Evolutionary conservation across 768 basidiomycete genomes (phyloP).

Genomic region (Boletus pseudo-olivaceus): DNA sequence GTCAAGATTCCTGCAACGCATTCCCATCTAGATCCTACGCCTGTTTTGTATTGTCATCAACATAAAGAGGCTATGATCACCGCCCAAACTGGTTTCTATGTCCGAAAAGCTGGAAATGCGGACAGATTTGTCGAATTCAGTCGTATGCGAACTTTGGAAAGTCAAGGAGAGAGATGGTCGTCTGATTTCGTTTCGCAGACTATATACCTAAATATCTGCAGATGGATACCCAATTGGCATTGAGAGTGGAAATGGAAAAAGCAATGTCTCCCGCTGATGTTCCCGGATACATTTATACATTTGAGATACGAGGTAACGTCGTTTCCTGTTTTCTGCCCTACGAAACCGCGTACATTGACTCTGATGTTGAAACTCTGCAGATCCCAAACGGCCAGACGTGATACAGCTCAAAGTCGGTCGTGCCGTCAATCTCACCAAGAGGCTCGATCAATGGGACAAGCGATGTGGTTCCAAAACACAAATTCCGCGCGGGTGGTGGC

Average conservation of each 20-base stretch:
- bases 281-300: constrained; percentile 78
- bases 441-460: constrained; percentile 77
- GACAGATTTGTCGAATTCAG: constrained; percentile 54
- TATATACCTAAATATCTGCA: constrained; percentile 70
- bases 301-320: constrained; percentile 66
- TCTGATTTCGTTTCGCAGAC: constrained; percentile 37
- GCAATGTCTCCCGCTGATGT: constrained; percentile 53
- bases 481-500: constrained; percentile 72
- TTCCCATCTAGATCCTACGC: constrained; percentile 23
- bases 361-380: constrained; percentile 18
- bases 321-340: background rate
- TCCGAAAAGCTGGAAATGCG: constrained; percentile 37
- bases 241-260: constrained; percentile 54
- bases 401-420: constrained; percentile 79
- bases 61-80: constrained; percentile 54
- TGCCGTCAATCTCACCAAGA: constrained; percentile 65
- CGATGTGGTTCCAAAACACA: constrained; percentile 78
- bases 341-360: background rate
- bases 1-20: constrained; percentile 44
- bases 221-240: constrained; percentile 53
- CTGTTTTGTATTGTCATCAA: constrained; percentile 56
- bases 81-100: constrained; percentile 53
- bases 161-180: background rate
- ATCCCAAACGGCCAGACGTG: constrained; percentile 33
- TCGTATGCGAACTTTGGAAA: constrained; percentile 35